Percentiles rank a stretch among this genome's conserved stretches.
Conservation (phyloP, 768 basidiomycete species). For the Phlebiopsis flavidoalba region DNA sequence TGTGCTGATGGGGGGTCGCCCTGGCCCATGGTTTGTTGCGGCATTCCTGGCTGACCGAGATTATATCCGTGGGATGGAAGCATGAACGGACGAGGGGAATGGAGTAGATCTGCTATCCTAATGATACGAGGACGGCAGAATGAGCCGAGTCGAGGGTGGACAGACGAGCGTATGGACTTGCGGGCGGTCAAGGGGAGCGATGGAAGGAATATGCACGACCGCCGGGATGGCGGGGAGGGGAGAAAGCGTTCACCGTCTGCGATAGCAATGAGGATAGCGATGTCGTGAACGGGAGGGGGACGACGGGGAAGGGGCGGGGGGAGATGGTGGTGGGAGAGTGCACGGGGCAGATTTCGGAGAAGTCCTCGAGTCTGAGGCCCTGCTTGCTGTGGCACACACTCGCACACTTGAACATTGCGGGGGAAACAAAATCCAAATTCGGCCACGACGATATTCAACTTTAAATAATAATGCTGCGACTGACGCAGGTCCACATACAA, state of each 20-base stretch:
- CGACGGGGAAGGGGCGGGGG: conserved; percentile 3
- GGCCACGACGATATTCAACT: neutral
- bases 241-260: conserved; percentile 5
- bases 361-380: conserved; percentile 10
- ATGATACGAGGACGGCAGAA: neutral
- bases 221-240: conserved; percentile 7
- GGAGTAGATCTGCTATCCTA: neutral
- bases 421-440: conserved; percentile 11
- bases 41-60: conserved; percentile 3
- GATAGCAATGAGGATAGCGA: conserved; percentile 11
- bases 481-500: neutral
- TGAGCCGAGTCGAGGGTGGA: neutral
- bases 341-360: conserved; percentile 15
- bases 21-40: conserved; percentile 37
- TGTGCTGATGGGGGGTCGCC: conserved; percentile 33
- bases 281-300: conserved; percentile 10
- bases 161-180: neutral
- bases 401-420: too few relatives aligned
- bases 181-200: neutral
- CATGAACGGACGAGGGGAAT: neutral
- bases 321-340: conserved; percentile 16
- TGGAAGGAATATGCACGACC: conserved; percentile 4
- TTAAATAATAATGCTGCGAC: neutral
- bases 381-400: conserved; percentile 10
- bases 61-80: neutral